Evolutionary conservation across 1,139 yeast genomes (phyloP), one percentile per base, ranked within the genome.

Genomic region (Casaregolazyma suthepensis): DNA sequence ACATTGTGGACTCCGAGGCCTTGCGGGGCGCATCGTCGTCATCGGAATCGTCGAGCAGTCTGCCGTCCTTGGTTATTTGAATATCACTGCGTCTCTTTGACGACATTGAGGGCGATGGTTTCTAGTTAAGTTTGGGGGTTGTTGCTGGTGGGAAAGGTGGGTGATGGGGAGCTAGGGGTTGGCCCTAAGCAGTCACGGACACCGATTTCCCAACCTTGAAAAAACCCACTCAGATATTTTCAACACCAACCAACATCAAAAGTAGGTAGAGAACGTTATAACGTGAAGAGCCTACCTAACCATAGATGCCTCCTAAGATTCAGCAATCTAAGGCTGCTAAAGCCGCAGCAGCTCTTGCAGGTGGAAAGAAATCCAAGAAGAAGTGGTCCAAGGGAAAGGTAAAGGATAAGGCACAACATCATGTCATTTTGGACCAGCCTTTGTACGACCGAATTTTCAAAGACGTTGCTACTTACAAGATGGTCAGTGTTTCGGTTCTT

Each of bases 331-430:
- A 93, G 85, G 97, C 98, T 78, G 96, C 96, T 75, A 91, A 91
- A 85, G 97, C 98, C 77, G 97, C 98, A 74, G 98, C 99, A 83
- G 98, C 98, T 78, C 82, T 90, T 85, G 96, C 98, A 77, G 98
- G 98, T 87, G 97, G 98, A 85, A 93, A 93, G 89, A 90, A 93
- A 78, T 90, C 96, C 81, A 93, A 94, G 90, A 93, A 93, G 96
- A 93, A 93, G 96, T 93, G 99, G 99, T 87, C 95, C 86, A 91
- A 93, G 85, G 97, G 97, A 80, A 90, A 95, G 87, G 96, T 90
- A 79, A 94, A 94, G 94, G 99, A 93, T 81, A 93, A 88, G 96
- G 99, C 99, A 71, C 95, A 88, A 78, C 99, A 93, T 85, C 85
- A 90, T 75, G 93, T 93, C 74, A 82, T 88, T 77, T 83, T 94